A percentile compares a stretch with the other conserved stretches of the same genome.
phyloP scores from a whole-genome alignment of 495 filamentous ascomycete genomes.

The Penicillium silybi region DNA sequence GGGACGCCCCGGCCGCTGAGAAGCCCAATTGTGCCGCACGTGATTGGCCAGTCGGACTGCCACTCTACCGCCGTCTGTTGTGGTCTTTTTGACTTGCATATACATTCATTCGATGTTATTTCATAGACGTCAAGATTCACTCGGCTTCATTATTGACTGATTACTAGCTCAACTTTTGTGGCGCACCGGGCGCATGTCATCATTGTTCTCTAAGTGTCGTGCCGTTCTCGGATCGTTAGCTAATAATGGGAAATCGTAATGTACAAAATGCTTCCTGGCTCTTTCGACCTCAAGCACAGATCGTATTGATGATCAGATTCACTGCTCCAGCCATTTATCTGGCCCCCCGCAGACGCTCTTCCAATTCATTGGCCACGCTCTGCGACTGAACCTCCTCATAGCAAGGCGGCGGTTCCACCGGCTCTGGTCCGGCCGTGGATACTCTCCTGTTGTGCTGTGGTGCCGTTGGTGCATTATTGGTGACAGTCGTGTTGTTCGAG shows the following conservation, averaged over 20 bases:
- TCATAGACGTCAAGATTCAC: neutral
- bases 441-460: conserved; percentile 13
- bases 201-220: neutral
- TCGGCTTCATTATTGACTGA: neutral
- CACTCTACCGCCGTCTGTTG: neutral
- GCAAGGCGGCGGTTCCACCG: conserved; percentile 81
- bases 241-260: conserved; percentile 14
- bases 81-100: neutral
- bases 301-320: neutral
- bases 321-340: conserved; percentile 15
- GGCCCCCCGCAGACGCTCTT: conserved; percentile 40
- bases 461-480: conserved; percentile 4
- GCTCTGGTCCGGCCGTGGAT: conserved; percentile 32
- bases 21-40: conserved; percentile 41
- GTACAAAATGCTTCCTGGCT: conserved; percentile 14
- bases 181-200: neutral
- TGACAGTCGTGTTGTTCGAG: conserved; percentile 2
- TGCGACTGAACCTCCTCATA: conserved; percentile 88
- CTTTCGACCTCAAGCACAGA: neutral
- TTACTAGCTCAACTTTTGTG: neutral
- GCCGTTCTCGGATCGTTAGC: conserved; percentile 4
- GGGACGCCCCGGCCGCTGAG: conserved; percentile 45
- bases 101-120: neutral
- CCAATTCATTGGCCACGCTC: conserved; percentile 62
- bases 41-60: conserved; percentile 35